A percentile compares a stretch with the other conserved stretches of the same genome.
Evolutionary conservation across 1,284 basidiomycete species (phyloP).

Genomic region (Tylopilus orsonianus): DNA sequence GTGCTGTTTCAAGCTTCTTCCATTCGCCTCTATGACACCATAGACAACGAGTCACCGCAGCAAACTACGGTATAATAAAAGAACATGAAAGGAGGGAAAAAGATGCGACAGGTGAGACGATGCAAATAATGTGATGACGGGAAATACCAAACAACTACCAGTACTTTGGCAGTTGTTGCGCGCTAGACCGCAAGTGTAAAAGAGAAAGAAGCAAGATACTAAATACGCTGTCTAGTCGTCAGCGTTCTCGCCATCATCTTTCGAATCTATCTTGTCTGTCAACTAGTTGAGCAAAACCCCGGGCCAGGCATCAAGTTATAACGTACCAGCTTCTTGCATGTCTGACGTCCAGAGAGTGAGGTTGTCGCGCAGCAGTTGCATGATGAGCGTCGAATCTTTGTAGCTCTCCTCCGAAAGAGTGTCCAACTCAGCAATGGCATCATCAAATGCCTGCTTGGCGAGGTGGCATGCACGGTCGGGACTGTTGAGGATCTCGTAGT

Average conservation of each 20-base stretch:
- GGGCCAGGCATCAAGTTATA: not conserved
- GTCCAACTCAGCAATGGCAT: constrained; percentile 99
- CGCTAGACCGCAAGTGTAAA: constrained; percentile 10
- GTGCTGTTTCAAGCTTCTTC: constrained; percentile 29
- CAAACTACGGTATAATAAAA: constrained; percentile 39
- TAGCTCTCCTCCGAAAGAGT: constrained; percentile 99
- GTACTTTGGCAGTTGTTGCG: constrained; percentile 11
- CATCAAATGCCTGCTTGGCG: constrained; percentile 99
- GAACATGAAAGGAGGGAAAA: constrained; percentile 27
- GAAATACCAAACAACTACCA: constrained; percentile 16
- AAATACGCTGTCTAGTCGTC: constrained; percentile 47
- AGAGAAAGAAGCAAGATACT: constrained; percentile 1
- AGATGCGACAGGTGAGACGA: constrained; percentile 36
- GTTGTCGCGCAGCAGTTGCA: constrained; percentile 99
- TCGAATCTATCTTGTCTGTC: constrained; percentile 66
- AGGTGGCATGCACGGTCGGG: constrained; percentile 99
- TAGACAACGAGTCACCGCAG: constrained; percentile 33
- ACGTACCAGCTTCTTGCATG: constrained; percentile 86
- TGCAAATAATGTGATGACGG: constrained; percentile 34
- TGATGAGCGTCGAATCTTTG: constrained; percentile 98
- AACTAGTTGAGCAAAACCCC: constrained; percentile 14
- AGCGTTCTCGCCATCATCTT: constrained; percentile 61
- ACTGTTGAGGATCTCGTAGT: constrained; percentile 99
- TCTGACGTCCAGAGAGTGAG: constrained; percentile 97
- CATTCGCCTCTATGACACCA: constrained; percentile 35